Base-by-base conservation (phyloP, 2,329 filamentous ascomycete species). In the Arthrocladium fulminans region DNA sequence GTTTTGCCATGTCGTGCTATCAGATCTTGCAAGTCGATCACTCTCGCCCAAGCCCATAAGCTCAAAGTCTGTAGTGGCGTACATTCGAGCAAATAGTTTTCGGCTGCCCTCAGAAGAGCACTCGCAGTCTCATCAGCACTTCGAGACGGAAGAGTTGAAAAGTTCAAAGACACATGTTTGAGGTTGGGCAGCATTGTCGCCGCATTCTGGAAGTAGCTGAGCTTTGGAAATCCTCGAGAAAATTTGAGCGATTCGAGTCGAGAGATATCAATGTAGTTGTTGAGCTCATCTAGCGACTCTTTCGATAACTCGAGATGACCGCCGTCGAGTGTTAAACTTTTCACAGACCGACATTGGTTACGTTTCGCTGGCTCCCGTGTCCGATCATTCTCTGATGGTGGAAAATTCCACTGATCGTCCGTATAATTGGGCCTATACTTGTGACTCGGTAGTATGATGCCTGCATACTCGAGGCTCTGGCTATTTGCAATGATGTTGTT, bases 101-200 rank as follows among this genome's bases (percentile, higher is more conserved):
- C 22, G 8, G 41, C 41, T 22, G 47, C 29, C 5, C n/a, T 29
- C 22, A 45, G 15, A 6, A 49, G 30, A 3, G 23, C 12, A 38
- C 15, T 3, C 7, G 12, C 13, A n/a, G 20, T 24, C n/a, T 24
- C 23, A n/a, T 22, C 27, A 3, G 15, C 9, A 12, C 10, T n/a
- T 7, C 19, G 6, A 24, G 15, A 22, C 2, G 15, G 6, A 6
- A 48, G 8, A 20, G 17, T 12, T 13, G 12, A n/a, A 13, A 51
- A 48, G 37, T 51, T 51, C 25, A 51, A 38, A 6, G 35, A 37
- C 12, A 51, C 22, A 29, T 51, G 24, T 37, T 48, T 43, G 44
- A 51, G 32, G 17, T 43, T 48, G 25, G 49, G 44, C 13, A 51
- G 45, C 38, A 47, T 43, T 10, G 24, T 35, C 9, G 37, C 25